Evolutionary conservation across 352 stramenopile species (phyloP), one percentile per base, ranked within the genome.

Genomic region (Phytophthora nicotianae): DNA sequence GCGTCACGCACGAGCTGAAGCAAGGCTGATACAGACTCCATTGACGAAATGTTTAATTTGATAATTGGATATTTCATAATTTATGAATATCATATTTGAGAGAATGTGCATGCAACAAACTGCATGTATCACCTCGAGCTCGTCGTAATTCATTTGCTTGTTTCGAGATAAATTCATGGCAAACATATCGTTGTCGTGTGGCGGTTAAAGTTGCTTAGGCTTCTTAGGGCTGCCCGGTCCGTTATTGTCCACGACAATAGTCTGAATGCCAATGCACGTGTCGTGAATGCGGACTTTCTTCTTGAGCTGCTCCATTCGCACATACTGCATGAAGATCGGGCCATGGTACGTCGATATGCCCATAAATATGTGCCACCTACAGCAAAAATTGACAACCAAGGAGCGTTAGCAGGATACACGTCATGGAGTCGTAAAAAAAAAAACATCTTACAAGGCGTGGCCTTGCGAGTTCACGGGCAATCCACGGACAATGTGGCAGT

Each of bases 301-400:
- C 69, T 93, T 55, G 10, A 88, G 78, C 67, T 93, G 75, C 56
- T 91, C 81, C 65, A 88, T 84, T 11, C 86, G 83, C 50, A 93
- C 82, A 72, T 90, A 95, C 61, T 95, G 83, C 86, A 93, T 93
- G 47, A 95, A 95, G 21, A 95, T 78, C 0, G 83, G 82, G 1
- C 86, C 86, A 54, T 91, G 73, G 65, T 95, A 95, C 5, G 66
- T 83, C 40, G 81, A 86, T 16, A 95, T 77, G 32, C 83, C 82
- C 73, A 90, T 91, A 67, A 95, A 88, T 14, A 91, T 68, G 64
- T 95, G 86, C 86, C 86, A 95, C 78, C 78, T 87, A 14, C 14
- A 58, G 4, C 6, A 65, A 45, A 19, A 17, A n/a, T 6, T 19
- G 27, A 65, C 29, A 64, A 24, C 21, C 10, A 46, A 57, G 10